Percentiles rank a stretch among this genome's conserved stretches.
Conservation (phyloP, 192 early-diverging fungal genomes). For the Rhizophagus prolifer region DNA sequence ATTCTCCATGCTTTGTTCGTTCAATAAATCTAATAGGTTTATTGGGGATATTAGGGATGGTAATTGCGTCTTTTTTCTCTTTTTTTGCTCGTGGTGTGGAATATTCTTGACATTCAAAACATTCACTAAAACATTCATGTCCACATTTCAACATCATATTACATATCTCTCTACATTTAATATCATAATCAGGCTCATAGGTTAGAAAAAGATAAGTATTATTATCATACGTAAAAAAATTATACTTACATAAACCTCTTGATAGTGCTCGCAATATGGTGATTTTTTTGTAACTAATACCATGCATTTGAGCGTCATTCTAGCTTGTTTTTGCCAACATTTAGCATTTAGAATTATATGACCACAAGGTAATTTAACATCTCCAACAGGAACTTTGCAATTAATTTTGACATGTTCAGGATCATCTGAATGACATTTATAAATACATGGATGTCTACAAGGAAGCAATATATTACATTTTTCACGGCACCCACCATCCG, state of each 20-base stretch:
- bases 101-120: conserved; percentile 39
- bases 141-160: conserved; percentile 32
- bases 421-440: conserved; percentile 31
- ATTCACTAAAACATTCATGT: conserved; percentile 40
- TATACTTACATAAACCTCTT: conserved; percentile 13
- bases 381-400: not conserved
- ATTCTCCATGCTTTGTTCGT: conserved; percentile 18
- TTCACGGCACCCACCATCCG: conserved; percentile 54
- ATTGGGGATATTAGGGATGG: no score
- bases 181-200: not conserved
- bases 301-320: conserved; percentile 25
- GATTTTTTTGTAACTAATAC: conserved; percentile 28
- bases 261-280: conserved; percentile 43
- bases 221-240: not conserved
- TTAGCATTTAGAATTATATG: not conserved
- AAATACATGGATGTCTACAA: conserved; percentile 57
- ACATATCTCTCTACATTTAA: conserved; percentile 38
- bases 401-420: conserved; percentile 38
- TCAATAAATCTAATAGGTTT: not conserved
- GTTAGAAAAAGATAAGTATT: not conserved
- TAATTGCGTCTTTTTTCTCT: no score
- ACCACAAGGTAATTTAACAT: not conserved
- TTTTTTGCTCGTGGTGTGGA: not conserved
- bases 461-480: conserved; percentile 41
- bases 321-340: not conserved